A percentile compares a stretch with the other conserved stretches of the same genome.
These are phyloP conservation scores for Trichoderma gracile DNA, from an alignment of 2,329 filamentous ascomycete species.

Conservation along the genomic window DNA sequence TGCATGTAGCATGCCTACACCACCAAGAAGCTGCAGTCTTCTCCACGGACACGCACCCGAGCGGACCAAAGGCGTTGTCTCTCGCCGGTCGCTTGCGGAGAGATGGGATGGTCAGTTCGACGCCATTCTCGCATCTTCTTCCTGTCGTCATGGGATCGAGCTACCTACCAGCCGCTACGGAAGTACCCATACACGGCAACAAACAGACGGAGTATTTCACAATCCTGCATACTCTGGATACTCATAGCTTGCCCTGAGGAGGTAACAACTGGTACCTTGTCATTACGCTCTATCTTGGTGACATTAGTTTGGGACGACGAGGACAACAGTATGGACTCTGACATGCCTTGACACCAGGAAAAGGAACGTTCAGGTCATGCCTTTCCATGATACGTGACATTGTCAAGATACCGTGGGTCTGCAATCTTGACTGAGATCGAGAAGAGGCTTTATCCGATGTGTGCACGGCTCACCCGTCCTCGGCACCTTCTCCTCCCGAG, in stretches of 20 bases:
- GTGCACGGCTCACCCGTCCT: background rate
- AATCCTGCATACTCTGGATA: conserved; percentile 2
- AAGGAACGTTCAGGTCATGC: background rate
- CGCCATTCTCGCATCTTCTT: background rate
- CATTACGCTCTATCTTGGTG: background rate
- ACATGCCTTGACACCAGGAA: background rate
- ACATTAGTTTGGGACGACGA: background rate
- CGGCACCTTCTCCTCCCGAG: background rate
- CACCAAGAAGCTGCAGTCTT: background rate
- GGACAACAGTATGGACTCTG: background rate
- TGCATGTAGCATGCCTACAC: background rate
- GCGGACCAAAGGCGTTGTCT: background rate
- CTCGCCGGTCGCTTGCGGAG: background rate
- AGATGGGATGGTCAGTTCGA: background rate
- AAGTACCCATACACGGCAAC: background rate
- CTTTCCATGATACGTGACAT: background rate
- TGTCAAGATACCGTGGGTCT: conserved; percentile 4
- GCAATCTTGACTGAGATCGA: background rate
- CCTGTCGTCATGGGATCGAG: background rate
- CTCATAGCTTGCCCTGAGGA: background rate
- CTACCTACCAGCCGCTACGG: too few relatives aligned
- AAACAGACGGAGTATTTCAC: background rate
- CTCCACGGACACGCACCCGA: background rate
- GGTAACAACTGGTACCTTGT: background rate
- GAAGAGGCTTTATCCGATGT: background rate